phyloP scores from a whole-genome alignment of 1,284 basidiomycete species.

The Mycosarcoma maydis region DNA sequence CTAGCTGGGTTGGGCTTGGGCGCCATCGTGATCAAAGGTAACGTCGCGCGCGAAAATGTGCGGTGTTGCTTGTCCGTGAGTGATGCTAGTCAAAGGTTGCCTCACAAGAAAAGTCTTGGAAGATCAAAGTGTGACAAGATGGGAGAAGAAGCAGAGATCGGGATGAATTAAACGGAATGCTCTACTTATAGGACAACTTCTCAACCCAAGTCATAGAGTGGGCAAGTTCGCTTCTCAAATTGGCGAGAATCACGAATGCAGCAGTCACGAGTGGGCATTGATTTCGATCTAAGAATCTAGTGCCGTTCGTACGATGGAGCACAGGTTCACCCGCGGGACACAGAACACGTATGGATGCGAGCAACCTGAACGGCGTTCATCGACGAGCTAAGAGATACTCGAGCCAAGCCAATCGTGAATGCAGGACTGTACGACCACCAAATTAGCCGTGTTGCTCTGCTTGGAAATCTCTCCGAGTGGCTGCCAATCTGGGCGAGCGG shows the following conservation, averaged over 20 bases:
- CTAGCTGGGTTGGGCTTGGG: constrained; percentile 48
- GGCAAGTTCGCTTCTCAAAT: too few relatives aligned
- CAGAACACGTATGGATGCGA: background rate
- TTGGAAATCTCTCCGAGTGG: background rate
- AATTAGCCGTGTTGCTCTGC: too few relatives aligned
- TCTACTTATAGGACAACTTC: constrained; percentile 2
- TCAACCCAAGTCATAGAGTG: too few relatives aligned
- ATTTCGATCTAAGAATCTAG: too few relatives aligned
- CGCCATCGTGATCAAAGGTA: too few relatives aligned
- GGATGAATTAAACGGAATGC: too few relatives aligned
- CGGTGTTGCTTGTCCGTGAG: background rate
- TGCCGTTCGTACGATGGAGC: background rate
- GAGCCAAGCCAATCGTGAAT: background rate
- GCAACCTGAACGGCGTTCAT: constrained; percentile 1
- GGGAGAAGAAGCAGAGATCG: too few relatives aligned
- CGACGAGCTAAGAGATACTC: background rate
- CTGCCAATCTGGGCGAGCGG: background rate
- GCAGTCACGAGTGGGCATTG: too few relatives aligned
- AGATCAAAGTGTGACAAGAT: too few relatives aligned
- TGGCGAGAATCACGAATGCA: too few relatives aligned
- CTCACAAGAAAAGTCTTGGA: background rate
- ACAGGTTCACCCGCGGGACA: constrained; percentile 35
- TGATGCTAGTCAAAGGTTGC: background rate
- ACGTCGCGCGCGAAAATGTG: background rate
- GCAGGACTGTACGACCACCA: too few relatives aligned